Percentiles rank a stretch among this genome's conserved stretches.
Evolutionary conservation across 371 early-diverging fungal species (phyloP).

Genomic region (Caulochytrium protostelioides): DNA sequence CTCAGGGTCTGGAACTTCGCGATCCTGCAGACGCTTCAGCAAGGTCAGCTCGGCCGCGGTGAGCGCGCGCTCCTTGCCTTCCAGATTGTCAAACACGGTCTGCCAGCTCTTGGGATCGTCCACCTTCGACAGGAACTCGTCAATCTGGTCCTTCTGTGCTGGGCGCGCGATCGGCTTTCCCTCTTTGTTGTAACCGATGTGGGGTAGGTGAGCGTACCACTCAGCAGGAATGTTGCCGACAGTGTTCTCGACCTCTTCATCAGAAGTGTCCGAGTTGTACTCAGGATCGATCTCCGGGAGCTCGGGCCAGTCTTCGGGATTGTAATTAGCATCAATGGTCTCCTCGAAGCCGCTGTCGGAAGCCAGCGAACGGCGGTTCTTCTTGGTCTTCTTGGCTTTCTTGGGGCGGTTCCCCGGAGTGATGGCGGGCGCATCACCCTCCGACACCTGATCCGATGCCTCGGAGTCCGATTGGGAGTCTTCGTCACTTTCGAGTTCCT

Average conservation of each 20-base stretch:
- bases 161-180: constrained; percentile 76
- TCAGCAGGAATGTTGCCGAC: constrained; percentile 86
- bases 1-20: constrained; percentile 54
- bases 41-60: constrained; percentile 75
- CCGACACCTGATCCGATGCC: too few species aligned
- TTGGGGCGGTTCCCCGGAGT: too few species aligned
- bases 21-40: constrained; percentile 59
- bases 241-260: constrained; percentile 38
- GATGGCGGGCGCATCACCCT: too few species aligned
- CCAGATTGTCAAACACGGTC: constrained; percentile 54
- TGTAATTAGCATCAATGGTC: too few species aligned
- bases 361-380: too few species aligned
- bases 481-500: too few species aligned
- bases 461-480: too few species aligned
- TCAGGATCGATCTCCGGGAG: constrained; percentile 77
- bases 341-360: too few species aligned
- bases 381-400: too few species aligned
- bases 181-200: constrained; percentile 84
- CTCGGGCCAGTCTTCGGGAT: too few species aligned
- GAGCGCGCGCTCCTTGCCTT: constrained; percentile 57
- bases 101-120: constrained; percentile 82
- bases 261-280: constrained; percentile 77
- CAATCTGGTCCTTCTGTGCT: constrained; percentile 57
- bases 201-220: constrained; percentile 88
- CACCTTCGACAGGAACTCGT: constrained; percentile 68